Percentiles rank a stretch among this genome's conserved stretches.
These are phyloP conservation scores for Beauveria asiatica DNA, from an alignment of 2,329 filamentous ascomycete genomes.

Conservation along the genomic window DNA sequence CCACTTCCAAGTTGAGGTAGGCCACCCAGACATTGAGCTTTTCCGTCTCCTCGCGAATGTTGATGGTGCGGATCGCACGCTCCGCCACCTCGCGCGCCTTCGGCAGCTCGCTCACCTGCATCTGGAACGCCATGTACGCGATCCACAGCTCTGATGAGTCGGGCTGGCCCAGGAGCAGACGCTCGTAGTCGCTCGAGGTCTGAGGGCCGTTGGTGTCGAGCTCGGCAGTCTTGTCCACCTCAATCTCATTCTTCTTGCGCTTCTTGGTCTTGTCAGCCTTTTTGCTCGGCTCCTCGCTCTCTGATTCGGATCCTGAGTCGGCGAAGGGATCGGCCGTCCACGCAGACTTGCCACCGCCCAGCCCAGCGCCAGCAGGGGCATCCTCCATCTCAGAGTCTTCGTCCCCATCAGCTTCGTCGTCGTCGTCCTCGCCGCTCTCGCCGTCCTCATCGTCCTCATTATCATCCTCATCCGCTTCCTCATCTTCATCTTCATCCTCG, in stretches of 20 bases:
- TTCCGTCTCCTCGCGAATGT: conserved; percentile 81
- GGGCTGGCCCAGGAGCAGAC: conserved; percentile 81
- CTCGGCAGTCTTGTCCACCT: conserved; percentile 85
- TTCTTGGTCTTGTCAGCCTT: conserved; percentile 59
- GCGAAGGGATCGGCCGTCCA: conserved; percentile 70
- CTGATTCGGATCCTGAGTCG: conserved; percentile 45
- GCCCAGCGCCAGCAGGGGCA: conserved; percentile 36
- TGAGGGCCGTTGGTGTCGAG: conserved; percentile 83
- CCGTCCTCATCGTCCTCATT: conserved; percentile 26
- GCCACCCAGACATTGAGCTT: conserved; percentile 96
- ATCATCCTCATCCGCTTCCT: conserved; percentile 19
- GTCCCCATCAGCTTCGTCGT: conserved; percentile 20
- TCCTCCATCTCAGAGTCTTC: conserved; percentile 20
- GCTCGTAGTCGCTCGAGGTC: conserved; percentile 85
- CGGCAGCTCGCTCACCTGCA: conserved; percentile 79
- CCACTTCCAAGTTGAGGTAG: conserved; percentile 86
- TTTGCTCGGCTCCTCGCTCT: conserved; percentile 33
- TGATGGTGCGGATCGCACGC: conserved; percentile 83
- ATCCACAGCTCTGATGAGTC: conserved; percentile 94
- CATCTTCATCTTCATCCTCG: too few species aligned
- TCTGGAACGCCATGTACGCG: conserved; percentile 97
- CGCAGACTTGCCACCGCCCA: conserved; percentile 73
- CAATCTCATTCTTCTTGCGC: conserved; percentile 65
- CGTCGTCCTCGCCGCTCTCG: background rate
- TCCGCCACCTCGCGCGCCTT: conserved; percentile 86